Conservation (phyloP, 2,329 filamentous ascomycete species). For the Myriosclerotinia curreyana region DNA sequence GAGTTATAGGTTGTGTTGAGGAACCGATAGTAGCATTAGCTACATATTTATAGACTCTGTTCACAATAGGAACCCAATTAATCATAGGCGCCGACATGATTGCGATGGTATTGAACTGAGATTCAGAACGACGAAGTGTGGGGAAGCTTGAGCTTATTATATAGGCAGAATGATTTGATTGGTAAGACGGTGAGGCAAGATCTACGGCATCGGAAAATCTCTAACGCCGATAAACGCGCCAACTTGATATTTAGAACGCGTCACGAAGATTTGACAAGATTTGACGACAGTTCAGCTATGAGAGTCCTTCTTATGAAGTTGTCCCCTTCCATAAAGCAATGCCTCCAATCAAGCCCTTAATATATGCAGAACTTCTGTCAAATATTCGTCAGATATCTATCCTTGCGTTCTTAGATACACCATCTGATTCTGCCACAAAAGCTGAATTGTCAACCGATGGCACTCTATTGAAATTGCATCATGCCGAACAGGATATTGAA, state of each 20-base stretch:
- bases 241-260: constrained; percentile 9
- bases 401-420: constrained; percentile 49
- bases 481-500: constrained; percentile 44
- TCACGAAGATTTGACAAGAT: not conserved
- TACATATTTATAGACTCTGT: constrained; percentile 40
- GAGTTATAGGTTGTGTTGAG: constrained; percentile 45
- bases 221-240: not conserved
- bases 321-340: constrained; percentile 5
- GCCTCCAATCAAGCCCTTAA: constrained; percentile 30
- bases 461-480: constrained; percentile 47
- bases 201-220: constrained; percentile 9
- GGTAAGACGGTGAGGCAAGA: not conserved
- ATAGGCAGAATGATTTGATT: constrained; percentile 5
- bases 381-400: constrained; percentile 65
- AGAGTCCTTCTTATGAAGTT: not conserved
- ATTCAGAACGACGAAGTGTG: constrained; percentile 7
- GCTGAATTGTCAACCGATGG: constrained; percentile 47
- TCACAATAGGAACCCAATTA: constrained; percentile 45
- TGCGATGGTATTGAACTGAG: constrained; percentile 12
- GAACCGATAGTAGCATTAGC: constrained; percentile 36
- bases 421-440: constrained; percentile 34
- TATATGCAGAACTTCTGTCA: constrained; percentile 63
- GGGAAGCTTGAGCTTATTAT: constrained; percentile 3
- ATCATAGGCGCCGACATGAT: constrained; percentile 44
- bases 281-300: not conserved